Percentiles rank a stretch among this genome's conserved stretches.
Conservation (phyloP, 2,329 filamentous ascomycete species). For the Ascochyta fabae region DNA sequence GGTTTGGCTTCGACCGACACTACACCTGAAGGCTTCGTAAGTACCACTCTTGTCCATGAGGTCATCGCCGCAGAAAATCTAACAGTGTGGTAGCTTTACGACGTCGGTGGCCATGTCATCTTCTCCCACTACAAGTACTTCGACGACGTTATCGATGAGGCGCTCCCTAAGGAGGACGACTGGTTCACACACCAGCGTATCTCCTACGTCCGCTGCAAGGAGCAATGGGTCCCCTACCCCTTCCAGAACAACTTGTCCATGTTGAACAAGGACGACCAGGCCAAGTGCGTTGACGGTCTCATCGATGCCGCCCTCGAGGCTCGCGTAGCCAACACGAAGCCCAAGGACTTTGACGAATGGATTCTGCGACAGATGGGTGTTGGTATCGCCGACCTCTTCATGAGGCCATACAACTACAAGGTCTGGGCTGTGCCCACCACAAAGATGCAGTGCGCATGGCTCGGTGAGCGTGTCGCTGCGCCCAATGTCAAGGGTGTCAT, state of each 20-base stretch:
- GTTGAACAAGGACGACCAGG: constrained; percentile 96
- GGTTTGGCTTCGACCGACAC: constrained; percentile 95
- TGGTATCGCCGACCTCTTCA: constrained; percentile 93
- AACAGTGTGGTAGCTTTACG: constrained; percentile 73
- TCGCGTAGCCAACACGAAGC: constrained; percentile 87
- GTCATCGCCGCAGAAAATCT: constrained; percentile 17
- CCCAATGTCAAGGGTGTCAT: constrained; percentile 94
- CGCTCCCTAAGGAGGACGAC: constrained; percentile 89
- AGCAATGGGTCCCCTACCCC: constrained; percentile 95
- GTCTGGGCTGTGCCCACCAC: constrained; percentile 98
- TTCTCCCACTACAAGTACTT: constrained; percentile 99
- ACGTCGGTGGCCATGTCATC: constrained; percentile 97
- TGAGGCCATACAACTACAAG: constrained; percentile 99
- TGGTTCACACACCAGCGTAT: constrained; percentile 99
- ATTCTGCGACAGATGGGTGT: constrained; percentile 90
- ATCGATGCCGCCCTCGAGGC: constrained; percentile 91
- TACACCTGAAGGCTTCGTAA: constrained; percentile 95
- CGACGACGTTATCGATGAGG: constrained; percentile 97
- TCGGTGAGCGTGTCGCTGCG: constrained; percentile 96
- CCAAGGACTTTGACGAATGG: constrained; percentile 98
- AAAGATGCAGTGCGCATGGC: constrained; percentile 99
- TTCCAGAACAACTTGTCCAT: constrained; percentile 99
- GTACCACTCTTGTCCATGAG: constrained; percentile 52
- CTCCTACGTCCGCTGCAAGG: constrained; percentile 98
- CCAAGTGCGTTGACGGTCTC: constrained; percentile 90